A percentile compares a stretch with the other conserved stretches of the same genome.
These are phyloP conservation scores for Tephrocybe sp. DNA, from an alignment of 768 basidiomycete genomes.

Conservation along the genomic window DNA sequence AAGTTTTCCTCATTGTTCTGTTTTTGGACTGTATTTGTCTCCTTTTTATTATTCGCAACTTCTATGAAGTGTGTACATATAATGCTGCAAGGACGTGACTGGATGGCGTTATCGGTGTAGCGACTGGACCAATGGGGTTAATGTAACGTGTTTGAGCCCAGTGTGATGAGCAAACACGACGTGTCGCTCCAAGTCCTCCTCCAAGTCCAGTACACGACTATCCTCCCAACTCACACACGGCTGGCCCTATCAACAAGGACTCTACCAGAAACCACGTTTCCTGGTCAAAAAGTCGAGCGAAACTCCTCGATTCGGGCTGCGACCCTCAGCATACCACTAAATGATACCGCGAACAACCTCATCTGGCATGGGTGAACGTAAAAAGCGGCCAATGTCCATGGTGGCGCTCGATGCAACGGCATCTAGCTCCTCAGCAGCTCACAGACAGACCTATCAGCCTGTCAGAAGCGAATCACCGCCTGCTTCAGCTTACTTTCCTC, in stretches of 20 bases:
- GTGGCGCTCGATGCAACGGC: conserved; percentile 32
- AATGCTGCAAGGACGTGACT: neutral
- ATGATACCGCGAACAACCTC: conserved; percentile 25
- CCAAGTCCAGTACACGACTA: neutral
- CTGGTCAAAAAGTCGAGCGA: neutral
- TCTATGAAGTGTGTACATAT: too few relatives aligned
- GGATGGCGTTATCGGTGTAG: neutral
- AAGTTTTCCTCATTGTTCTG: too few relatives aligned
- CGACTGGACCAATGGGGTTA: conserved; percentile 3
- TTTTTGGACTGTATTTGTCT: too few relatives aligned
- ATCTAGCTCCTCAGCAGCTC: conserved; percentile 35
- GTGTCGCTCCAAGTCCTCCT: conserved; percentile 12
- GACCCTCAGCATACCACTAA: neutral
- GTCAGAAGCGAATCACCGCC: conserved; percentile 59
- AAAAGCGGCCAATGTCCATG: conserved; percentile 36
- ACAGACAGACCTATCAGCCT: conserved; percentile 22
- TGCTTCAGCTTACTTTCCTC: conserved; percentile 77
- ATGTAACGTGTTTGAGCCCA: conserved; percentile 11
- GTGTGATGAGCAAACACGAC: conserved; percentile 15
- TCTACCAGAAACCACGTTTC: neutral
- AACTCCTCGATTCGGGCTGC: neutral
- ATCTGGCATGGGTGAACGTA: conserved; percentile 42
- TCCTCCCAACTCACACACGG: conserved; percentile 3
- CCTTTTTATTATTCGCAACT: too few relatives aligned
- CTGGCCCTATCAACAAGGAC: conserved; percentile 1